A percentile compares a stretch with the other conserved stretches of the same genome.
phyloP scores from a whole-genome alignment of 192 early-diverging fungal species.

The Obelidium mucronatum region DNA sequence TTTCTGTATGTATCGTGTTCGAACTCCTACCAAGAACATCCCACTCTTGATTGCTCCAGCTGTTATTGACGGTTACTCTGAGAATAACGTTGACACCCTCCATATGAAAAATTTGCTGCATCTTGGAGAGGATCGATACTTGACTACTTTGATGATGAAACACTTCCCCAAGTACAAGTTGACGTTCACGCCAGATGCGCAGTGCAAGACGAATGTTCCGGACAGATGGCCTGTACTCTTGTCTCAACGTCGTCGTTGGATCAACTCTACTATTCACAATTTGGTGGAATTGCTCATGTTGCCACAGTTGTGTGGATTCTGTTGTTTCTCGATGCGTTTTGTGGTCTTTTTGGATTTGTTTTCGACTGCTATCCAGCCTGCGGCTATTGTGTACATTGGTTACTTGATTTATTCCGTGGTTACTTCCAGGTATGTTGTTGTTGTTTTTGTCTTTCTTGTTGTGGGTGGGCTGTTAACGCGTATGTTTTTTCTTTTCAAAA shows the following conservation, averaged over 20 bases:
- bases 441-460: neutral
- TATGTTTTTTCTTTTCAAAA: conserved; percentile 8
- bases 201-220: conserved; percentile 93
- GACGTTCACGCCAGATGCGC: conserved; percentile 91
- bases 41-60: conserved; percentile 89
- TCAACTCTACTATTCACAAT: conserved; percentile 99
- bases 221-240: conserved; percentile 92
- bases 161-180: conserved; percentile 97
- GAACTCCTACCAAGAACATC: conserved; percentile 86
- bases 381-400: conserved; percentile 85
- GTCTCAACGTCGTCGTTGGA: conserved; percentile 99
- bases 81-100: conserved; percentile 93
- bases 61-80: conserved; percentile 92
- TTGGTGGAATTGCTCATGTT: conserved; percentile 92
- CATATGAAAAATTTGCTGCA: conserved; percentile 99
- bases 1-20: conserved; percentile 99
- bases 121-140: conserved; percentile 98
- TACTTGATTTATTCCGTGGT: conserved; percentile 69
- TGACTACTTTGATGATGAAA: conserved; percentile 84
- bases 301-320: conserved; percentile 97
- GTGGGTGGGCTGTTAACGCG: no score
- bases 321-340: conserved; percentile 99
- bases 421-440: conserved; percentile 33
- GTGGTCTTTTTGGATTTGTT: conserved; percentile 96
- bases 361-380: conserved; percentile 92